Evolutionary conservation across 2,329 filamentous ascomycete genomes (phyloP).

Genomic region (Ploettnerulaceae sp.): DNA sequence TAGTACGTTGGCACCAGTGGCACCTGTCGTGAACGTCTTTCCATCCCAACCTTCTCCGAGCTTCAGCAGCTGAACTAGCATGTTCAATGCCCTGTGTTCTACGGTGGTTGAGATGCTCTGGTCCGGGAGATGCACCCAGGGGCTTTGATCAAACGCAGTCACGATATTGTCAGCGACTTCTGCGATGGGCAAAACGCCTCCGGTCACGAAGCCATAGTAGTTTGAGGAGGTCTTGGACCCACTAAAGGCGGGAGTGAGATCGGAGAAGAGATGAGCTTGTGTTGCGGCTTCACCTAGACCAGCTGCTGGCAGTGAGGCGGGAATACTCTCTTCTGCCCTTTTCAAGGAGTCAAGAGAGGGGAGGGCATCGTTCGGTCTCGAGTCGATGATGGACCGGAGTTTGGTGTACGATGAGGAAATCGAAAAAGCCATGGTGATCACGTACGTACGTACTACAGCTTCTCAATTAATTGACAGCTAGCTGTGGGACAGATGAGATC

Average conservation of each 20-base stretch:
- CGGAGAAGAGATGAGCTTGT: constrained; percentile 40
- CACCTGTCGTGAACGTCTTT: constrained; percentile 73
- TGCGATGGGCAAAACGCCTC: constrained; percentile 73
- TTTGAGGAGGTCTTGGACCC: constrained; percentile 31
- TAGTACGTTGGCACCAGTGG: constrained; percentile 60
- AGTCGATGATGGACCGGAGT: constrained; percentile 21
- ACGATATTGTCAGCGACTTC: constrained; percentile 82
- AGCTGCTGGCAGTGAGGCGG: constrained; percentile 33
- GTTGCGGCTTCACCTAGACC: constrained; percentile 42
- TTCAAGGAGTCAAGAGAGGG: constrained; percentile 23
- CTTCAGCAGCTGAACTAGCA: constrained; percentile 63
- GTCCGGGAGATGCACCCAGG: constrained; percentile 71
- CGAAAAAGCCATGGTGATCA: constrained; percentile 26
- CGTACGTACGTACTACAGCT: too few species aligned
- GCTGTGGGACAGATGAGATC: too few species aligned
- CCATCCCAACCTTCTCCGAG: constrained; percentile 63
- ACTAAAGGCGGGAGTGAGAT: constrained; percentile 40
- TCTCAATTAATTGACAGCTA: too few species aligned
- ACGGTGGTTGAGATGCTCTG: constrained; percentile 73
- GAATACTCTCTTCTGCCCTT: constrained; percentile 30
- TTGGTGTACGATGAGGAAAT: constrained; percentile 25
- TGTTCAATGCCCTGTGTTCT: constrained; percentile 65
- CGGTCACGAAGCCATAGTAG: constrained; percentile 89
- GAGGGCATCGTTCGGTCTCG: constrained; percentile 24
- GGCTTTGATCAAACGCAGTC: constrained; percentile 75